Percentiles rank a stretch among this genome's conserved stretches.
Conservation (phyloP, 108 stramenopile genomes). For the Fragilaria radians region DNA sequence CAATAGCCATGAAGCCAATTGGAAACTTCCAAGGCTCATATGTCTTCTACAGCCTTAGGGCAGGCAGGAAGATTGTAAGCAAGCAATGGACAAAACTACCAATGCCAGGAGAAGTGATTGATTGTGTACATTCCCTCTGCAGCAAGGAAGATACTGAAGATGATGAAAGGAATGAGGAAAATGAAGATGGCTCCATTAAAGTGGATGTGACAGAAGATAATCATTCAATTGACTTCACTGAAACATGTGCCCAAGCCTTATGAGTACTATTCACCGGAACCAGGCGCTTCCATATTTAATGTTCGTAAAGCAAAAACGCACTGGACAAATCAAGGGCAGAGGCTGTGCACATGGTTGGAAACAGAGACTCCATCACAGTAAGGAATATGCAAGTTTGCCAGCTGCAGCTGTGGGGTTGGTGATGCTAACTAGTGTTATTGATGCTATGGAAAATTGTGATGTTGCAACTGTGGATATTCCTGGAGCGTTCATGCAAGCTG, state of each 20-base stretch:
- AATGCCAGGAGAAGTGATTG: slow-evolving; percentile 21
- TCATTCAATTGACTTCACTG: too few species aligned
- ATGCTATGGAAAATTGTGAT: too few species aligned
- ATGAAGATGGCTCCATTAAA: slow-evolving; percentile 1
- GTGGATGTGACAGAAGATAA: slow-evolving; percentile 6
- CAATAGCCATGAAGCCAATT: slow-evolving; percentile 18
- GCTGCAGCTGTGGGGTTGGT: too few species aligned
- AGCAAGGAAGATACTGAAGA: too few species aligned
- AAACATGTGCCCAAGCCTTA: too few species aligned
- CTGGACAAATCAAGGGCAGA: too few species aligned
- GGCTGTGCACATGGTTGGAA: slow-evolving; percentile 19
- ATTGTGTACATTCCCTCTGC: slow-evolving; percentile 17
- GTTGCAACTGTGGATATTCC: too few species aligned
- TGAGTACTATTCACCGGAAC: too few species aligned
- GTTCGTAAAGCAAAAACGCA: slow-evolving; percentile 21
- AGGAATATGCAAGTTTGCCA: slow-evolving; percentile 22
- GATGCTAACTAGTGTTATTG: too few species aligned
- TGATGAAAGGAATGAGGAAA: too few species aligned
- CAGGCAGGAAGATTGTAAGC: slow-evolving; percentile 11
- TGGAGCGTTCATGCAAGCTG: too few species aligned
- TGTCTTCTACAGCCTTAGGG: slow-evolving; percentile 15
- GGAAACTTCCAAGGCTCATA: slow-evolving; percentile 24
- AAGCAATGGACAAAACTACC: slow-evolving; percentile 10
- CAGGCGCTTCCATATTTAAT: slow-evolving; percentile 18
- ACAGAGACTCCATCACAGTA: slow-evolving; percentile 10